A percentile compares a stretch with the other conserved stretches of the same genome.
phyloP scores from a whole-genome alignment of 129 eudicot species.

The Gnaphalium uliginosum region DNA sequence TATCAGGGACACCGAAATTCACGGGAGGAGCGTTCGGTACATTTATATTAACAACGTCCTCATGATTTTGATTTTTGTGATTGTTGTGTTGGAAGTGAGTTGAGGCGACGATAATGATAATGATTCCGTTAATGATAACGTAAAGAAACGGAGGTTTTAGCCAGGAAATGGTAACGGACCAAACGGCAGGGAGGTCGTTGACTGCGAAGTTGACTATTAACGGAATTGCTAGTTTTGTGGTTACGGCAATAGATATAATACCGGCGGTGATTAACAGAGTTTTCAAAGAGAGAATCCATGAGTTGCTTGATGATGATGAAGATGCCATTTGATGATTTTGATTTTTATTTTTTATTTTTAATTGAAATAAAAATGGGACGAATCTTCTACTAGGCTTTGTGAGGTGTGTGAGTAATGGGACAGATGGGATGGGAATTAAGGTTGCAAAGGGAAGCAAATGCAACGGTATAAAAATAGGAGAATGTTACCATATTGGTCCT shows the following conservation, averaged over 20 bases:
- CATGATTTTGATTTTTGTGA: not conserved
- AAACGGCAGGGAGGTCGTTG: conserved; percentile 41
- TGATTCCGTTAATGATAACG: conserved; percentile 67
- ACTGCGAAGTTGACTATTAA: conserved; percentile 31
- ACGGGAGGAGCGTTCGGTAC: conserved; percentile 4
- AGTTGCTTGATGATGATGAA: conserved; percentile 33
- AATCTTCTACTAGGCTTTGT: conserved; percentile 21
- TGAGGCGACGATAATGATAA: conserved; percentile 64
- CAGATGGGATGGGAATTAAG: conserved; percentile 4
- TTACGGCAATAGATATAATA: conserved; percentile 41
- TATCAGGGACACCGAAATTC: not conserved
- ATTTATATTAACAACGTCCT: not conserved
- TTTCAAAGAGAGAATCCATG: conserved; percentile 41
- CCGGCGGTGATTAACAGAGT: conserved; percentile 45
- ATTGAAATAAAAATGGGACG: not conserved
- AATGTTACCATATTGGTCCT: not conserved
- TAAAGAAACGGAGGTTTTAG: conserved; percentile 77
- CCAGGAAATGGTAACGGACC: conserved; percentile 48
- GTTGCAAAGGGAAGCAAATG: conserved; percentile 6
- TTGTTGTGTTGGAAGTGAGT: conserved; percentile 46
- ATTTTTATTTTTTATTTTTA: not conserved
- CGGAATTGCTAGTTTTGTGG: conserved; percentile 44
- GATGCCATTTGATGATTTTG: conserved; percentile 7
- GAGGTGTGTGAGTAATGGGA: conserved; percentile 17
- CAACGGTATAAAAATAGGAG: conserved; percentile 15